Evolutionary conservation across 2,329 filamentous ascomycete species (phyloP).

Genomic region (Colletotrichum orchidophilum): DNA sequence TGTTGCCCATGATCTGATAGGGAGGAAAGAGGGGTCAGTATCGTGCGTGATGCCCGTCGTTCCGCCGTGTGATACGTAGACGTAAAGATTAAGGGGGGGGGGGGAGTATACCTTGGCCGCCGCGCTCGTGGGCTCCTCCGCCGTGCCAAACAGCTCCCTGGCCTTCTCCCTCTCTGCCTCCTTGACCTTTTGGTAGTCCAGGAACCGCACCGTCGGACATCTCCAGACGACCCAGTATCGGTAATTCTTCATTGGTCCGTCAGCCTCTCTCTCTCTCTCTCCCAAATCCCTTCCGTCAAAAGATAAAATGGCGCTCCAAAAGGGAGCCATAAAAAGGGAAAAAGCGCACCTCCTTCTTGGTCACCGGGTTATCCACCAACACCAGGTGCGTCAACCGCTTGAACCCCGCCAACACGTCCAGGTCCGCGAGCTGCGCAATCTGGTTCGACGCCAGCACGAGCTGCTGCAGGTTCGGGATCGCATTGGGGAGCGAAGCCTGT

Average conservation of each 20-base stretch:
- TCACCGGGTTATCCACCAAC: conserved; percentile 87
- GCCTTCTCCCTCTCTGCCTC: conserved; percentile 82
- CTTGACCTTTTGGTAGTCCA: conserved; percentile 94
- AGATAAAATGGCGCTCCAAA: neutral
- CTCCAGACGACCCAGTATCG: conserved; percentile 91
- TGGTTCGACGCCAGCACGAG: conserved; percentile 87
- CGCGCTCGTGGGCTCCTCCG: conserved; percentile 79
- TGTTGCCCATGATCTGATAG: conserved; percentile 80
- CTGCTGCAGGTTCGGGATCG: conserved; percentile 83
- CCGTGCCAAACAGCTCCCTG: conserved; percentile 83
- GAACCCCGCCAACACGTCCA: conserved; percentile 81
- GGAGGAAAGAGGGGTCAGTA: neutral
- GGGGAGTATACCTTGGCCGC: conserved; percentile 69
- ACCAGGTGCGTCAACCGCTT: conserved; percentile 80
- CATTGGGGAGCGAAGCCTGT: conserved; percentile 76
- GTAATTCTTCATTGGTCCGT: conserved; percentile 74
- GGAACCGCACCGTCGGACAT: conserved; percentile 84
- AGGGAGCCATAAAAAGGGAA: neutral
- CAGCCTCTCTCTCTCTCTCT: neutral
- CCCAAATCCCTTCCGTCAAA: neutral
- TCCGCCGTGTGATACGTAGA: neutral
- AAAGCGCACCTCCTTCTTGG: conserved; percentile 84
- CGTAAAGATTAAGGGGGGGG: neutral
- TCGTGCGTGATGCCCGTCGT: too few species aligned
- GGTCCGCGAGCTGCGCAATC: conserved; percentile 83